Base-by-base conservation (phyloP, 176 grass and related monocot genomes). In the Musa troglodytarum region DNA sequence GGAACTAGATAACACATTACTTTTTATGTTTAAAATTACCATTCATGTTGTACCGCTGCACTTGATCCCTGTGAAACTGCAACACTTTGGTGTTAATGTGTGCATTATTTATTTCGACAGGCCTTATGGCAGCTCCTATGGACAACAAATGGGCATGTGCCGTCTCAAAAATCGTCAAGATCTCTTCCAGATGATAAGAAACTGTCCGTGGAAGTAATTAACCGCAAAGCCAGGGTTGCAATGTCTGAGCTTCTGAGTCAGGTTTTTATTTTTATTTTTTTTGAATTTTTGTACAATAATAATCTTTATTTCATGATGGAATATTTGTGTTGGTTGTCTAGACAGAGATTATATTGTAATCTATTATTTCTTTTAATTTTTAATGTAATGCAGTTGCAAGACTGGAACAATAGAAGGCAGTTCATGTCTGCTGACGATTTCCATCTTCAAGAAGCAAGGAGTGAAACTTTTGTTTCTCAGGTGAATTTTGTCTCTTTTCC, bases 101-200 rank as follows among this genome's bases (percentile, higher is more conserved):
- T 58, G 57, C 22, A 73, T 65, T 52, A 69, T 50, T 73, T 81
- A 5, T 80, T 81, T 82, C 19, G 75, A 71, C 77, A 99, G 95
- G 90, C 95, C 52, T 83, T 99, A 74, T 99, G 95, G 95, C 88
- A 94, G 83, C 95, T 99, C 77, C 83, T 99, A 70, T 99, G 95
- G 95, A 82, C 86, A 78, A 94, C 91, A 71, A 88, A 86, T 84
- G 57, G 87, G 11, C 75, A 88, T 83, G 71, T 73, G 20, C 63
- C 82, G 63, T 72, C 83, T 83, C 85, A 81, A 63, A 99, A 91
- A 76, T 51, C 34, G 23, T 54, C 73, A n/a, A 77, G 77, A 63
- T 87, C 49, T 59, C 71, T 84, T 87, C 86, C 79, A 59, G 82
- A 86, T 74, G 74, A 94, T 78, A 91, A 89, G 81, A 99, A 89